phyloP scores from a whole-genome alignment of 78 protist species.

The Dictyostelium firmibasis region DNA sequence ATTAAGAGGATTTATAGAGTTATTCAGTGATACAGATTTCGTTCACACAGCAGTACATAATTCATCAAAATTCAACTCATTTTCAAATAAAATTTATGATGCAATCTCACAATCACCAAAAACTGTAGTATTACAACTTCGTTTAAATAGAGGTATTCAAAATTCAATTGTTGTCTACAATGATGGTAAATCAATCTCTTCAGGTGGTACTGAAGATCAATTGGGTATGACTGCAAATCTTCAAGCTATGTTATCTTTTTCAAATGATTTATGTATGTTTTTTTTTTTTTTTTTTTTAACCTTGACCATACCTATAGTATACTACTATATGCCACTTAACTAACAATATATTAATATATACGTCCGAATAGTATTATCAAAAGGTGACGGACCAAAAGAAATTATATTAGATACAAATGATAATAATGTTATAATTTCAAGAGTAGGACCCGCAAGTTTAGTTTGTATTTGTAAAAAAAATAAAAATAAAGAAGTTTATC shows the following conservation, averaged over 20 bases:
- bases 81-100: slow-evolving; percentile 68
- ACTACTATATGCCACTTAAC: too few species aligned
- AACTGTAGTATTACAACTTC: slow-evolving; percentile 23
- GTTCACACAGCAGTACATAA: slow-evolving; percentile 43
- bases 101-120: slow-evolving; percentile 58
- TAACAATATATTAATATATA: too few species aligned
- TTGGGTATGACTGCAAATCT: slow-evolving; percentile 68
- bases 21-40: slow-evolving; percentile 61
- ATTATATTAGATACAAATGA: slow-evolving; percentile 56
- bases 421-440: slow-evolving; percentile 34
- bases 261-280: slow-evolving; percentile 58
- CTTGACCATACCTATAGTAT: neutral
- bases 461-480: slow-evolving; percentile 78
- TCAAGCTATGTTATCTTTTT: slow-evolving; percentile 73
- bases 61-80: slow-evolving; percentile 44
- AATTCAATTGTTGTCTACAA: slow-evolving; percentile 58
- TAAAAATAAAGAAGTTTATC: slow-evolving; percentile 65
- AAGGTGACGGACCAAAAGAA: slow-evolving; percentile 70
- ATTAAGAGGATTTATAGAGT: slow-evolving; percentile 62
- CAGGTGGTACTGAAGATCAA: slow-evolving; percentile 67
- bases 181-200: slow-evolving; percentile 59
- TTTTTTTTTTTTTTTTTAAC: neutral
- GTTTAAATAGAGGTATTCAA: slow-evolving; percentile 68
- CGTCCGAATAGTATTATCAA: neutral
- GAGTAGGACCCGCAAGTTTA: slow-evolving; percentile 55